These are phyloP conservation scores for Borovskyia barvae DNA, from an alignment of 208 protist species.

Conservation along the genomic window DNA sequence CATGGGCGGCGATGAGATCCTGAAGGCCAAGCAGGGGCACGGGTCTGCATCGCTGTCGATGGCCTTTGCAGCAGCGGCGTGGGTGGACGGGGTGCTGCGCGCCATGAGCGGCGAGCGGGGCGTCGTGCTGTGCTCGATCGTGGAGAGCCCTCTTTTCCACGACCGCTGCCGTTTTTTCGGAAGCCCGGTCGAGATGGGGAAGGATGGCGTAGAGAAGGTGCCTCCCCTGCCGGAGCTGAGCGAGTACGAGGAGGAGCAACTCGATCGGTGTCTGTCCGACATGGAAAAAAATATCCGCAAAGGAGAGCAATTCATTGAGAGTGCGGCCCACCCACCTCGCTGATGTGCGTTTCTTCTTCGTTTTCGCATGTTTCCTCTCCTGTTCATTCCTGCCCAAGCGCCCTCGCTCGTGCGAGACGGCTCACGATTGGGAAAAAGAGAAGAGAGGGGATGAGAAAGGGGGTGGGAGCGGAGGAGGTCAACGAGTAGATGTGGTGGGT, in stretches of 20 bases:
- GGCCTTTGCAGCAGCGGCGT: constrained; percentile 60
- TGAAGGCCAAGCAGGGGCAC: constrained; percentile 68
- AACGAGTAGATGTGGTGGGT: no score
- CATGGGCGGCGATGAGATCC: constrained; percentile 66
- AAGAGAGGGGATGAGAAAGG: no score
- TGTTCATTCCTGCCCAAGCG: background rate
- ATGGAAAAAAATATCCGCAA: constrained; percentile 87
- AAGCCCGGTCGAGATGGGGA: constrained; percentile 75
- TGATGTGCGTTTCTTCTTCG: constrained; percentile 1
- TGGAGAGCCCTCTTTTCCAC: constrained; percentile 56
- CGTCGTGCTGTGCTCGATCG: constrained; percentile 52
- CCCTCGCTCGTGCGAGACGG: no score
- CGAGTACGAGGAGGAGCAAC: constrained; percentile 56
- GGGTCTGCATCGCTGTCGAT: constrained; percentile 78
- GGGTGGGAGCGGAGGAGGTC: no score
- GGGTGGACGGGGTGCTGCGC: constrained; percentile 56
- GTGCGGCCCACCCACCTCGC: constrained; percentile 4
- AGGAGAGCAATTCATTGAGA: constrained; percentile 58
- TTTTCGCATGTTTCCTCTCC: background rate
- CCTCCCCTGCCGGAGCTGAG: constrained; percentile 55
- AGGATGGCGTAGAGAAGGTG: constrained; percentile 57
- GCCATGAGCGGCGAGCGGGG: constrained; percentile 61
- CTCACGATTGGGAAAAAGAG: no score
- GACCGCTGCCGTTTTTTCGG: constrained; percentile 66
- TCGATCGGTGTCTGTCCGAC: constrained; percentile 82